Evolutionary conservation across 305 asterid species (phyloP).

Genomic region (Fraxinus baroniana): DNA sequence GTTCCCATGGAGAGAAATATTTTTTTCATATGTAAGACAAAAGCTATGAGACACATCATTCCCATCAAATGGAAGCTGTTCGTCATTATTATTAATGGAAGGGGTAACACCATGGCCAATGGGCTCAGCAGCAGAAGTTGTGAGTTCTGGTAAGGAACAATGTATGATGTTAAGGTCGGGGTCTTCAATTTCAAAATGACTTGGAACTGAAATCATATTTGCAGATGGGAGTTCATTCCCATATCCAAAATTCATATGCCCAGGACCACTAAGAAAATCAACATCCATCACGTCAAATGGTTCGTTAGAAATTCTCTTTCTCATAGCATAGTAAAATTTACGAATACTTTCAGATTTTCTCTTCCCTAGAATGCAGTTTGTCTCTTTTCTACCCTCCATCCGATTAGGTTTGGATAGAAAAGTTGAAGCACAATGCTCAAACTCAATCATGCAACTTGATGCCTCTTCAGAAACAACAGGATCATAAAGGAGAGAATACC

Average conservation of each 20-base stretch:
- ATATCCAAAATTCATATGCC: constrained; percentile 28
- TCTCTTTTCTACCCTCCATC: constrained; percentile 39
- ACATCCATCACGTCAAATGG: constrained; percentile 42
- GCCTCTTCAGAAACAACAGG: constrained; percentile 57
- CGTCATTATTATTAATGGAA: constrained; percentile 26
- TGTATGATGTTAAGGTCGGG: constrained; percentile 23
- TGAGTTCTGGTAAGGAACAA: constrained; percentile 32
- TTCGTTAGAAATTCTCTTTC: constrained; percentile 59
- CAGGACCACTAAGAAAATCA: constrained; percentile 37
- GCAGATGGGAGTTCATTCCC: constrained; percentile 30
- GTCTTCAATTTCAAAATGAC: constrained; percentile 41
- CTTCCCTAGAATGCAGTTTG: constrained; percentile 39
- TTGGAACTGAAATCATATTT: constrained; percentile 30
- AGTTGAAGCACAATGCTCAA: constrained; percentile 36
- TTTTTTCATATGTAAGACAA: constrained; percentile 27
- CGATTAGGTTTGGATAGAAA: constrained; percentile 36
- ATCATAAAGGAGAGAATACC: constrained; percentile 80
- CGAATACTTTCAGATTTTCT: constrained; percentile 59
- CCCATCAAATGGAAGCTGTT: constrained; percentile 27
- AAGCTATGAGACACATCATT: constrained; percentile 24
- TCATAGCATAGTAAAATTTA: constrained; percentile 58
- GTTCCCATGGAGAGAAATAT: constrained; percentile 23
- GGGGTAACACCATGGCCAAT: constrained; percentile 19
- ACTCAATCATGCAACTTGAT: constrained; percentile 48
- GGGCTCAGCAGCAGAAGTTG: constrained; percentile 25